Evolutionary conservation across 2,329 filamentous ascomycete species (phyloP).

Genomic region (Colletotrichum salicis): DNA sequence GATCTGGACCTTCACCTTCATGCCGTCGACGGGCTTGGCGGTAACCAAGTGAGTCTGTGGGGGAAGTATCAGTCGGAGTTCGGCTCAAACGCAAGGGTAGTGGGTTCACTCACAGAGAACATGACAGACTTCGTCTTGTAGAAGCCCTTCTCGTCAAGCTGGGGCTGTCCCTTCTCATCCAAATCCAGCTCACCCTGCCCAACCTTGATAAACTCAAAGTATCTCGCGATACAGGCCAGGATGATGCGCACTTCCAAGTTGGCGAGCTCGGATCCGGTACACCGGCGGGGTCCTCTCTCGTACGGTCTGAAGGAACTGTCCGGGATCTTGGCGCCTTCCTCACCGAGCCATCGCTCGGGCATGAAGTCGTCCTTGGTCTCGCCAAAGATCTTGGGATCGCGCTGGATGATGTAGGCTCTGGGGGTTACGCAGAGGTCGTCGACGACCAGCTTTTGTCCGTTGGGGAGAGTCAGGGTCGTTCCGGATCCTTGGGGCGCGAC

Average conservation of each 20-base stretch:
- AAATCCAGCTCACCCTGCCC: conserved; percentile 29
- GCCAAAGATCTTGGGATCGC: conserved; percentile 46
- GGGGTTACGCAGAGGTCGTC: conserved; percentile 49
- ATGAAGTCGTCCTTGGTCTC: conserved; percentile 47
- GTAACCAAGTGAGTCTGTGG: conserved; percentile 24
- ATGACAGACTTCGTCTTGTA: conserved; percentile 30
- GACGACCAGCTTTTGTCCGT: conserved; percentile 42
- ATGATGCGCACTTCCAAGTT: conserved; percentile 24
- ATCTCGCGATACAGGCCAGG: conserved; percentile 18
- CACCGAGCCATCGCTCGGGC: conserved; percentile 51
- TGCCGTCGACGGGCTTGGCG: conserved; percentile 28
- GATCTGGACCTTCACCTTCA: conserved; percentile 23
- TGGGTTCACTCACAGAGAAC: conserved; percentile 19
- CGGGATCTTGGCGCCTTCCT: conserved; percentile 21
- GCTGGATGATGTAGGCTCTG: conserved; percentile 47
- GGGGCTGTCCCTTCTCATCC: conserved; percentile 10
- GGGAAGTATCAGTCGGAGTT: not conserved
- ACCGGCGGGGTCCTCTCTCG: conserved; percentile 23
- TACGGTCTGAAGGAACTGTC: conserved; percentile 27
- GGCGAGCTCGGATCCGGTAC: conserved; percentile 26
- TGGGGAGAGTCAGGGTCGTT: conserved; percentile 41
- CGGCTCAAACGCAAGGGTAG: not conserved
- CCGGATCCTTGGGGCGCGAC: conserved; percentile 32
- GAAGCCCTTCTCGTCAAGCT: conserved; percentile 22
- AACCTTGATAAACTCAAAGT: conserved; percentile 30